Conservation (phyloP, 1,139 yeast genomes). For the Hemisphaericaspora subhashii region DNA sequence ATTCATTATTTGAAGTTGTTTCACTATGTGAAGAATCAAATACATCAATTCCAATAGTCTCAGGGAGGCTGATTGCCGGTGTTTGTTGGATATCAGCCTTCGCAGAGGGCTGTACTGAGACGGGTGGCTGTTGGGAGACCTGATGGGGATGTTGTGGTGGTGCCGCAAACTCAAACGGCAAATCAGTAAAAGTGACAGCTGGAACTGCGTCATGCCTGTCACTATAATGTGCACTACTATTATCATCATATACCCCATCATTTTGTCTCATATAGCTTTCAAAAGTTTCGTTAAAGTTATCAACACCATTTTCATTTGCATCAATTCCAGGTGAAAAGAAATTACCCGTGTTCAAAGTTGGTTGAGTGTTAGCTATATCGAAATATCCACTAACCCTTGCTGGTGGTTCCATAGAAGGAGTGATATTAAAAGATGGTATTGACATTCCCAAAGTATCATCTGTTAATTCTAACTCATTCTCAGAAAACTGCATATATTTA, state of each 20-base stretch:
- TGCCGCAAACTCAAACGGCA: slow-evolving; percentile 1
- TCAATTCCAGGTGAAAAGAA: slow-evolving; percentile 16
- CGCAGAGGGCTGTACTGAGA: background rate
- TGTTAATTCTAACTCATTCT: slow-evolving; percentile 9
- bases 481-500: slow-evolving; percentile 1
- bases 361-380: slow-evolving; percentile 8
- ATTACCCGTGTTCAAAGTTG: slow-evolving; percentile 10
- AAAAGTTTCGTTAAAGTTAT: slow-evolving; percentile 16
- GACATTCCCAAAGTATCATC: slow-evolving; percentile 6
- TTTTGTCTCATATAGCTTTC: slow-evolving; percentile 14
- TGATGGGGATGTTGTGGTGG: background rate
- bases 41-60: background rate
- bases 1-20: background rate
- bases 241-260: background rate
- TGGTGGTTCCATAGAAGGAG: slow-evolving; percentile 49
- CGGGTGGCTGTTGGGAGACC: background rate
- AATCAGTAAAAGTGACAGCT: slow-evolving; percentile 5
- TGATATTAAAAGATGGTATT: slow-evolving; percentile 20
- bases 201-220: background rate
- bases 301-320: slow-evolving; percentile 8
- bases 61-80: background rate
- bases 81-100: no score
- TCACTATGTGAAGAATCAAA: background rate
- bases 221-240: background rate
- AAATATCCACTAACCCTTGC: slow-evolving; percentile 37